These are phyloP conservation scores for Zelopaecilomyces penicillatus DNA, from an alignment of 2,329 filamentous ascomycete species.

Conservation along the genomic window DNA sequence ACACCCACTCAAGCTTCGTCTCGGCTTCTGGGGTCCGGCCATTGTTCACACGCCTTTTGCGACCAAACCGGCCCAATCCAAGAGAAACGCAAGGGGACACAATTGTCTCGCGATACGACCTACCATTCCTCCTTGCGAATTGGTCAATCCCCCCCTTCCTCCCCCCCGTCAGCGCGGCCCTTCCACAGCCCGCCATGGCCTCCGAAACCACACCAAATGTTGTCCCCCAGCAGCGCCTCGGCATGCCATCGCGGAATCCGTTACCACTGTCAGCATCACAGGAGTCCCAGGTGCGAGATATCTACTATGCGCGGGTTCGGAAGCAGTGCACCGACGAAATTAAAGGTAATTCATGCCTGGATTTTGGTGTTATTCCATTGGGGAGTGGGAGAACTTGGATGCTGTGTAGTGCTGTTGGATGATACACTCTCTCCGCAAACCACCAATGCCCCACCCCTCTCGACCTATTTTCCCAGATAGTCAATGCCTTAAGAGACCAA, in stretches of 20 bases:
- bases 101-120: neutral
- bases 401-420: too few species aligned
- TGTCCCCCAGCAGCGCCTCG: slow-evolving; percentile 25
- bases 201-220: slow-evolving; percentile 20
- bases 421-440: neutral
- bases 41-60: slow-evolving; percentile 1
- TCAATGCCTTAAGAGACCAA: too few species aligned
- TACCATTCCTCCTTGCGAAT: neutral
- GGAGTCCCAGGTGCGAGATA: slow-evolving; percentile 71
- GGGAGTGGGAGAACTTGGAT: too few species aligned
- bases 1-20: neutral
- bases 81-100: neutral
- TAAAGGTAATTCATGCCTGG: slow-evolving; percentile 45
- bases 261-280: slow-evolving; percentile 75
- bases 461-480: neutral
- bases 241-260: slow-evolving; percentile 62
- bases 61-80: slow-evolving; percentile 8
- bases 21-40: too few species aligned
- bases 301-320: slow-evolving; percentile 74
- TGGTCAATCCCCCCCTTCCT: neutral
- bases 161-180: neutral
- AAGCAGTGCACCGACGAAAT: slow-evolving; percentile 69
- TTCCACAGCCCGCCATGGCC: slow-evolving; percentile 25
- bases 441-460: neutral
- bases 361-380: neutral